These are phyloP conservation scores for Carnegiea gigantea DNA, from an alignment of 179 eudicot genomes.

Conservation along the genomic window DNA sequence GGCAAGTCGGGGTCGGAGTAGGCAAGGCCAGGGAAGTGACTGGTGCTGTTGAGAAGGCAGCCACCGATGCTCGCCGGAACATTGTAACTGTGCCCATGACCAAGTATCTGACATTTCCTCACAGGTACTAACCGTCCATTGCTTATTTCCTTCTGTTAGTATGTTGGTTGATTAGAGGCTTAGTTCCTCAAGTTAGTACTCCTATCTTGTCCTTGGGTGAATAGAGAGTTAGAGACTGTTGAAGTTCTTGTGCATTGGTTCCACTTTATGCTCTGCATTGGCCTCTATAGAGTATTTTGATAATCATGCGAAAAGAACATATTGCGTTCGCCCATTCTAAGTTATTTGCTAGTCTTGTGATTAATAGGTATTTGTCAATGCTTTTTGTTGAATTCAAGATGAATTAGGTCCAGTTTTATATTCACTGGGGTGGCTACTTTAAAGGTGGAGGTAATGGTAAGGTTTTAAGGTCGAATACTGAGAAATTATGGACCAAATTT, in stretches of 20 bases:
- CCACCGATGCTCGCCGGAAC: conserved; percentile 71
- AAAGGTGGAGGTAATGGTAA: too few species aligned
- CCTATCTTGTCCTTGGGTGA: not conserved
- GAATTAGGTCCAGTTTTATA: too few species aligned
- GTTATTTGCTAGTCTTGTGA: too few species aligned
- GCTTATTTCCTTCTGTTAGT: not conserved
- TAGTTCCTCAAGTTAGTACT: not conserved
- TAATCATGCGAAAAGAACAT: too few species aligned
- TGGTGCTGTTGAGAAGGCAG: conserved; percentile 79
- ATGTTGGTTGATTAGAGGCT: not conserved
- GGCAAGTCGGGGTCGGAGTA: conserved; percentile 86
- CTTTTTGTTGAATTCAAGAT: too few species aligned
- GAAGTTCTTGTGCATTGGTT: not conserved
- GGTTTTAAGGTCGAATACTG: too few species aligned
- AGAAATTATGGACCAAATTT: too few species aligned
- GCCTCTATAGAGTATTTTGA: not conserved
- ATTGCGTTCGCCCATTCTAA: too few species aligned
- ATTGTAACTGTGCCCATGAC: conserved; percentile 74
- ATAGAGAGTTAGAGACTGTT: not conserved
- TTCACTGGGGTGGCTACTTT: too few species aligned
- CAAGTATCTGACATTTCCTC: conserved; percentile 81
- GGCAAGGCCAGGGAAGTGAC: conserved; percentile 86
- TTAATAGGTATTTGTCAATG: too few species aligned
- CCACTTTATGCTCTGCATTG: not conserved
- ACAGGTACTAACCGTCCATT: conserved; percentile 48